These are phyloP conservation scores for Wallacemonas sp. DNA, from an alignment of 208 protist genomes.

Conservation along the genomic window DNA sequence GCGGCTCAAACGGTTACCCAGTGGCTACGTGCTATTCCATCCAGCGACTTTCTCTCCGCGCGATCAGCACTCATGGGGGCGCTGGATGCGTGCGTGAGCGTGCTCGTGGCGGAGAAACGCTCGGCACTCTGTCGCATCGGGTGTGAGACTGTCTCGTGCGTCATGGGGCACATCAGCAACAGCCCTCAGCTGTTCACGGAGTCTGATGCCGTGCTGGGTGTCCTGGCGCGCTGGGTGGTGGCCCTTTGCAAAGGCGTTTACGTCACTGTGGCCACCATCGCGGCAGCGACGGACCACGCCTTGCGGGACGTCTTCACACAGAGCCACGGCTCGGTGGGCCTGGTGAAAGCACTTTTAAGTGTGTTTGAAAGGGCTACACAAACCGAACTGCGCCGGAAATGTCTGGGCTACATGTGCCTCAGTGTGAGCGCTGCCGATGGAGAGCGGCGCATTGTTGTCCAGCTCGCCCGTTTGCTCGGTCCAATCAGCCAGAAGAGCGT, in stretches of 20 bases:
- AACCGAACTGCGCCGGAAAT: constrained; percentile 79
- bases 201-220: constrained; percentile 19
- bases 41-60: constrained; percentile 30
- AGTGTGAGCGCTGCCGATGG: constrained; percentile 39
- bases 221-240: constrained; percentile 45
- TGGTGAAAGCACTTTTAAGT: constrained; percentile 39
- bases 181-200: constrained; percentile 34
- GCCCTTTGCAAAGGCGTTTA: constrained; percentile 62
- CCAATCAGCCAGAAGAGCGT: constrained; percentile 44
- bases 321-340: constrained; percentile 48
- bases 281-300: constrained; percentile 59
- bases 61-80: constrained; percentile 20
- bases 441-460: constrained; percentile 8
- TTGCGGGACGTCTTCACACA: constrained; percentile 55
- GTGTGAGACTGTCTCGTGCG: constrained; percentile 47
- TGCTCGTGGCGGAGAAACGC: constrained; percentile 65
- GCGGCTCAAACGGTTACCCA: constrained; percentile 51
- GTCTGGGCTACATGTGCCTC: constrained; percentile 78
- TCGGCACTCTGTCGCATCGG: constrained; percentile 75
- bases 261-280: constrained; percentile 85
- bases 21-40: constrained; percentile 48
- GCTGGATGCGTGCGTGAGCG: constrained; percentile 34
- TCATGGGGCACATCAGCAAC: constrained; percentile 41
- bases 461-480: constrained; percentile 17
- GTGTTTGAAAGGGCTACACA: constrained; percentile 61